These are phyloP conservation scores for Salix caprea DNA, from an alignment of 345 rosid species.

Conservation along the genomic window DNA sequence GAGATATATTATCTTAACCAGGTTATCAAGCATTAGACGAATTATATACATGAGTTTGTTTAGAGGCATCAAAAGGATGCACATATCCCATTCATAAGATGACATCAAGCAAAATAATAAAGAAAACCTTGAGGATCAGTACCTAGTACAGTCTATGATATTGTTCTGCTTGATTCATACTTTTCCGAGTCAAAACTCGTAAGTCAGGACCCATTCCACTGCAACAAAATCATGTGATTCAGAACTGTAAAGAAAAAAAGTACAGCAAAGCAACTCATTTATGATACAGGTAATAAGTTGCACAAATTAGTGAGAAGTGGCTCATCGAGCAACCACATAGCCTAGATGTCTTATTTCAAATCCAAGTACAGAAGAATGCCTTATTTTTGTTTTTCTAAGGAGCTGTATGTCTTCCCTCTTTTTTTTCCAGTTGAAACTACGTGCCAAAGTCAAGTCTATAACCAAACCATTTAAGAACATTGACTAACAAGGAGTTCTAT, in stretches of 20 bases:
- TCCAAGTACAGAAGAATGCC: background rate
- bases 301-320: background rate
- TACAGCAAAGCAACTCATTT: background rate
- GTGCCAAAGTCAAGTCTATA: background rate
- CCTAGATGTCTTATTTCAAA: background rate
- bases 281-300: background rate
- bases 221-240: slow-evolving; percentile 14
- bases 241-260: background rate
- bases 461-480: no score
- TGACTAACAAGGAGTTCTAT: no score
- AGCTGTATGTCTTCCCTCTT: background rate
- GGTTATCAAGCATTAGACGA: no score
- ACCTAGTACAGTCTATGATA: slow-evolving; percentile 79
- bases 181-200: slow-evolving; percentile 85
- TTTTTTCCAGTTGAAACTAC: no score
- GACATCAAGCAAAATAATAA: background rate
- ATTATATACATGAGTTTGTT: no score
- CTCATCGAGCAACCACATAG: background rate
- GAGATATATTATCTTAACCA: no score
- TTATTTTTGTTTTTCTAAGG: background rate
- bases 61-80: no score
- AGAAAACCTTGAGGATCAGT: background rate
- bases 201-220: slow-evolving; percentile 99
- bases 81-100: no score
- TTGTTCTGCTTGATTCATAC: slow-evolving; percentile 92